Evolutionary conservation across 83 land plant genomes (phyloP), one percentile per base, ranked within the genome.

Genomic region (Picea mariana): DNA sequence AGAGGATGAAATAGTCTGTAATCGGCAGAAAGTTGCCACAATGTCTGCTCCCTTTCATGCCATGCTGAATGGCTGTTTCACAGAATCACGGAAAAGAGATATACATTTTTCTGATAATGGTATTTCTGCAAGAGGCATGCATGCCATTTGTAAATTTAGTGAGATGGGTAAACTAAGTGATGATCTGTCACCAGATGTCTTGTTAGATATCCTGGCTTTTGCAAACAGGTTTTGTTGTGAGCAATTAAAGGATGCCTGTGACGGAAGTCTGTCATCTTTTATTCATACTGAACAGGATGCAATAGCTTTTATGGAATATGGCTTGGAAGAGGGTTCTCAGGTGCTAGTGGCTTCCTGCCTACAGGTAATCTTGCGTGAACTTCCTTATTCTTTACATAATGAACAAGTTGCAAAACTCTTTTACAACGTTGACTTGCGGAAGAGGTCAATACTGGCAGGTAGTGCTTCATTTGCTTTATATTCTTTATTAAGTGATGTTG

Each of bases 171-270:
- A 63, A 65, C 81, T 97, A 68, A 80, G 55, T 55, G n/a, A 27
- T 71, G 8, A 38, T 38, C 86, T 91, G 12, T 59, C 94, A 23
- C 86, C 91, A 9, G 83, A 89, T 24, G 81, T 91, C 80, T 78
- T 95, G 62, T 75, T 95, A 52, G 98, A 97, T 80, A 87, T 97
- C 27, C 78, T 95, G 67, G 62, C 88, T 3, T 97, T 97, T 86
- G 93, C 98, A 44, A 93, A 93, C 87, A 97, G 83, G 82, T 97
- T 93, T 81, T 95, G 92, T 75, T 97, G 99, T 82, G 98, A 97
- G 85, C 84, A 83, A 71, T 84, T 97, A 38, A 97, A 93, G 84
- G 95, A 89, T 83, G 40, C 40, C 0, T 38, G 40, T 38, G 40
- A 38, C 5, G 4, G 40, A 38, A 38, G 40, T 38, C 40, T 97